A percentile compares a stretch with the other conserved stretches of the same genome.
phyloP scores from a whole-genome alignment of 495 filamentous ascomycete genomes.

The Collariella sp. region DNA sequence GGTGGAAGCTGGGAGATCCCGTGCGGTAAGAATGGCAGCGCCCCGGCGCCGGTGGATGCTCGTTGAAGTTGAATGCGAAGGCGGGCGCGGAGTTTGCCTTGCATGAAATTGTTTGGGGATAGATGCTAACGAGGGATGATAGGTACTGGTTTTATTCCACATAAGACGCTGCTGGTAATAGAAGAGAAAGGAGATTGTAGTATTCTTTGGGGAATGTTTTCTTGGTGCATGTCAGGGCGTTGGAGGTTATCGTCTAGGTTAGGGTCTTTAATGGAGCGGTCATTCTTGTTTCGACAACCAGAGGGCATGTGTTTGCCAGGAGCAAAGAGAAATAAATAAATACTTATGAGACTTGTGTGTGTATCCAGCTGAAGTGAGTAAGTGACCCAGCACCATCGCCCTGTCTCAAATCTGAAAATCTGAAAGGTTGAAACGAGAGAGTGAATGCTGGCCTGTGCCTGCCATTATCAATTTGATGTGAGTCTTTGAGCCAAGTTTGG shows the following conservation, averaged over 20 bases:
- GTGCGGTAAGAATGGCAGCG: conserved; percentile 47
- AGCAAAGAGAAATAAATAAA: conserved; percentile 7
- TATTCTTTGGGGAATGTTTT: neutral
- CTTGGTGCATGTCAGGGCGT: conserved; percentile 1
- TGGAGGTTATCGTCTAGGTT: neutral
- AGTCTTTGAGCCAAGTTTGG: too few species aligned
- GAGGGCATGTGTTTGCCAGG: conserved; percentile 3
- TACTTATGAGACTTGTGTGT: too few species aligned
- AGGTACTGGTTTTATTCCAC: conserved; percentile 37
- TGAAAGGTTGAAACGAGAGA: too few species aligned
- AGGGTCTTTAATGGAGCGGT: neutral
- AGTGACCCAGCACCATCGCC: too few species aligned
- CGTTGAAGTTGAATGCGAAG: conserved; percentile 54
- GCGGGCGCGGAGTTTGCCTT: conserved; percentile 50
- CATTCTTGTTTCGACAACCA: neutral
- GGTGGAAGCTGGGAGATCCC: conserved; percentile 50
- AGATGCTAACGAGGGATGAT: neutral
- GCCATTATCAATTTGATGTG: too few species aligned
- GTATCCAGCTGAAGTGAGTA: too few species aligned
- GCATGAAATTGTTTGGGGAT: conserved; percentile 75
- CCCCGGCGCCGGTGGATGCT: conserved; percentile 55
- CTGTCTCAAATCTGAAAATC: too few species aligned
- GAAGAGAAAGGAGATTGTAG: neutral
- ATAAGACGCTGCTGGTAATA: neutral
- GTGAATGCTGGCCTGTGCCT: too few species aligned